Evolutionary conservation across 805 yeast species (phyloP), one percentile per base, ranked within the genome.

Genomic region (Grigorovia jiainica): DNA sequence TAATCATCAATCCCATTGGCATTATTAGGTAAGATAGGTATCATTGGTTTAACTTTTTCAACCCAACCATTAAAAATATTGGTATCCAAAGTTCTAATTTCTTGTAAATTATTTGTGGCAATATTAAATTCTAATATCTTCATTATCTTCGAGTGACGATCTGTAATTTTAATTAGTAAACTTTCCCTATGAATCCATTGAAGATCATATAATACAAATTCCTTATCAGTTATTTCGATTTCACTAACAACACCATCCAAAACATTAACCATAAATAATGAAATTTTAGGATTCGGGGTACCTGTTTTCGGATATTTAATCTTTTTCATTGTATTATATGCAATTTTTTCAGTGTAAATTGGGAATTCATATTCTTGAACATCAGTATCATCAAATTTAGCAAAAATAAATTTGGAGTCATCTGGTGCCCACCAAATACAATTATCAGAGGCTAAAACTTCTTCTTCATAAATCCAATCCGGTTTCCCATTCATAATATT

Each of bases 381-480:
- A 0, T 65, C 52, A 0, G 82, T 68, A 47, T 82, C 89, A 51
- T 83, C 71, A 18, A 75, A 68, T 47, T 64, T 70, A 46, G 81
- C 69, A 51, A 66, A 84, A 0, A 79, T 64, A 37, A 82, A 47
- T 41, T 64, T 65, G 1, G 74, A 57, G 48, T 79, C 83, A 47
- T 77, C 76, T 1, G 82, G 79, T 13, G 79, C 65, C 87, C 90
- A 83, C 83, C 87, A 82, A 10, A 82, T 63, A 0, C 82, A 76
- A 29, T 57, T 61, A 47, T 81, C 89, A 13, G 63, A 51, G 0
- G 70, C 71, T 10, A 78, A 60, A 1, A 84, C 84, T 52, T 84
- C 95, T 54, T 84, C 94, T 57, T 84, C 94, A 57, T 83, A 83
- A 1, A 83, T 79, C 92, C 94, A 84, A 53, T 83, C 92, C 0